phyloP scores from a whole-genome alignment of 1,284 basidiomycete species.

The Rhodotorula sp. region DNA sequence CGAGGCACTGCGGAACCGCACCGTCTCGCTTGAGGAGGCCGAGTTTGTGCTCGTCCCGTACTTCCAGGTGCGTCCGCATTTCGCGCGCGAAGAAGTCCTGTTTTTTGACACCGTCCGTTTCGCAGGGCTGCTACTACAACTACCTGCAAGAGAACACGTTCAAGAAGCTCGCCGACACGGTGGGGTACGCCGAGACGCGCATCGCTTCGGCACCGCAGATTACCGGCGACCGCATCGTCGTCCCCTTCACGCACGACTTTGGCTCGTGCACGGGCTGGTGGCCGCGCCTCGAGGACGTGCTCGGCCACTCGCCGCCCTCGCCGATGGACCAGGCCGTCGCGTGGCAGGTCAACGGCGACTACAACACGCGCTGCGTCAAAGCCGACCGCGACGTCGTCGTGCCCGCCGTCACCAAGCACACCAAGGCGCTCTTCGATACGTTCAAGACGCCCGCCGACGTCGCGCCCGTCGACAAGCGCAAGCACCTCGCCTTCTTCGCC shows the following conservation, averaged over 20 bases:
- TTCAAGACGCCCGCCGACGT: conserved; percentile 32
- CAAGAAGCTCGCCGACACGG: conserved; percentile 48
- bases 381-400: conserved; percentile 45
- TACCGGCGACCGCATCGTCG: conserved; percentile 46
- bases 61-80: conserved; percentile 47
- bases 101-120: conserved; percentile 2
- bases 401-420: conserved; percentile 42
- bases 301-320: conserved; percentile 41
- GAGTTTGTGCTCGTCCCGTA: conserved; percentile 54
- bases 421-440: conserved; percentile 33
- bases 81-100: too few relatives aligned
- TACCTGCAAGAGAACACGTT: conserved; percentile 49
- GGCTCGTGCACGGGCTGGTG: conserved; percentile 48
- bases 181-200: conserved; percentile 38
- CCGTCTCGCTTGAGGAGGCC: conserved; percentile 52
- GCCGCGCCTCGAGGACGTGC: conserved; percentile 43
- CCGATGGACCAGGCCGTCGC: conserved; percentile 46
- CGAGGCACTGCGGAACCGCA: conserved; percentile 38
- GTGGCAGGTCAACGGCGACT: conserved; percentile 47
- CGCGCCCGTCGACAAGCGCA: conserved; percentile 24
- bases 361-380: conserved; percentile 45
- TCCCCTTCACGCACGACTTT: conserved; percentile 56
- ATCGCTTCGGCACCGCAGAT: conserved; percentile 43
- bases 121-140: conserved; percentile 51
- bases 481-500: conserved; percentile 43